These are phyloP conservation scores for Rhizopogon parksii DNA, from an alignment of 1,284 basidiomycete species.

Conservation along the genomic window DNA sequence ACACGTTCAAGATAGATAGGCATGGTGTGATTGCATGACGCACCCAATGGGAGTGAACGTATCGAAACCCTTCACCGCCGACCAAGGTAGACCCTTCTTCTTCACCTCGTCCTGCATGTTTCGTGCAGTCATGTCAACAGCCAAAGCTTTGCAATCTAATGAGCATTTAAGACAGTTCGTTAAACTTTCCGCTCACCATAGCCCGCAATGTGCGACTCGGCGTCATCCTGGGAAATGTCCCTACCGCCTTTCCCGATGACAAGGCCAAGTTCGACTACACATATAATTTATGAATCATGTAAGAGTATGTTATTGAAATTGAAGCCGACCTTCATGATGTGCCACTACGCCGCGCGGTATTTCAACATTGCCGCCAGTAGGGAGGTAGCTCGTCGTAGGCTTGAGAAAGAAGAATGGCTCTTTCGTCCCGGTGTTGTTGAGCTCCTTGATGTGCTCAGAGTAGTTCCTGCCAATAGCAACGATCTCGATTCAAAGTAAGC, in stretches of 20 bases:
- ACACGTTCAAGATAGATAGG: background rate
- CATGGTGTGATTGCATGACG: constrained; percentile 6
- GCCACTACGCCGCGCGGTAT: constrained; percentile 80
- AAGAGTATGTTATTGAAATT: background rate
- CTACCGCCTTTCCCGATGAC: constrained; percentile 84
- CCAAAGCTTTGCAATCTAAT: constrained; percentile 55
- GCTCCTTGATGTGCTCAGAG: constrained; percentile 84
- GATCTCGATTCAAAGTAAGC: constrained; percentile 43
- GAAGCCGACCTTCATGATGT: constrained; percentile 80
- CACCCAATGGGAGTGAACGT: constrained; percentile 82
- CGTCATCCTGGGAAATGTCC: constrained; percentile 70
- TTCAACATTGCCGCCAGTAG: constrained; percentile 74
- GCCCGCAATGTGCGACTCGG: constrained; percentile 79
- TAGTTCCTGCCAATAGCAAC: constrained; percentile 88
- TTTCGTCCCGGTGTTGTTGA: constrained; percentile 84
- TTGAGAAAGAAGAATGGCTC: constrained; percentile 99
- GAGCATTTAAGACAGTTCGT: background rate
- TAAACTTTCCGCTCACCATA: constrained; percentile 58
- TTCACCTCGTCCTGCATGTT: constrained; percentile 94
- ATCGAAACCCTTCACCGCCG: constrained; percentile 86
- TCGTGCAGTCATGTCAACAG: constrained; percentile 92
- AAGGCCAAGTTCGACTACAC: constrained; percentile 90
- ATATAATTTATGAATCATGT: background rate
- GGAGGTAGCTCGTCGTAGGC: constrained; percentile 85
- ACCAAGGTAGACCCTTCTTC: constrained; percentile 92